These are phyloP conservation scores for Jamesozyma lodderae DNA, from an alignment of 805 yeast species.

Conservation along the genomic window DNA sequence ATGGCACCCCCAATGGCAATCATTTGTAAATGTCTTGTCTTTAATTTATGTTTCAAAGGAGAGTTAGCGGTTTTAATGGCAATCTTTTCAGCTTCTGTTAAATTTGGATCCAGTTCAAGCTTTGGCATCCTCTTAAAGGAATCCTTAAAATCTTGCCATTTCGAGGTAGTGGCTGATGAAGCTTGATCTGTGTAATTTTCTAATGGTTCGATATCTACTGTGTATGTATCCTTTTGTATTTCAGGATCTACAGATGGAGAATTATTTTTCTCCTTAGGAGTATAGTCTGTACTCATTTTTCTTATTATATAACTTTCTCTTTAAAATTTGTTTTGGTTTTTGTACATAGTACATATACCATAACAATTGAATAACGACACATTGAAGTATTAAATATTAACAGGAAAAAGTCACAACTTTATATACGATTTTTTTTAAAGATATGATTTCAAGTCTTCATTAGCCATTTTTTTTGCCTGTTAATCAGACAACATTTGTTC, in stretches of 20 bases:
- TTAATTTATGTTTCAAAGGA: constrained; percentile 48
- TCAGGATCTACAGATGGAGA: neutral
- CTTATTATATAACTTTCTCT: neutral
- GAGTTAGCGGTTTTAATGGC: constrained; percentile 41
- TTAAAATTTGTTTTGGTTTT: neutral
- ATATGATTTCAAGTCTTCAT: too few species aligned
- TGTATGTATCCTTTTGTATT: neutral
- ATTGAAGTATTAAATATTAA: too few species aligned
- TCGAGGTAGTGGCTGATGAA: neutral
- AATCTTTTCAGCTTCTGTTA: constrained; percentile 38
- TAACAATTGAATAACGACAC: too few species aligned
- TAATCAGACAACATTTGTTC: too few species aligned
- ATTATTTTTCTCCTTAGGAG: constrained; percentile 1
- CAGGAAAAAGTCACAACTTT: too few species aligned
- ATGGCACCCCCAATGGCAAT: constrained; percentile 65
- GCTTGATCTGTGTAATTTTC: neutral
- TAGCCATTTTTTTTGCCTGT: too few species aligned
- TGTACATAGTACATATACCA: too few species aligned
- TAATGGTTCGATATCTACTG: constrained; percentile 2
- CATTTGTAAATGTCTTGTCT: constrained; percentile 51
- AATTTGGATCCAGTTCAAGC: constrained; percentile 31
- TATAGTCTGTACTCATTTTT: neutral
- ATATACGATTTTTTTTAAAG: too few species aligned
- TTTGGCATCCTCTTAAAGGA: constrained; percentile 7
- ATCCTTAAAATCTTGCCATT: constrained; percentile 7